These are phyloP conservation scores for Nannochloropsis gaditana DNA, from an alignment of 108 stramenopile species.

Conservation along the genomic window DNA sequence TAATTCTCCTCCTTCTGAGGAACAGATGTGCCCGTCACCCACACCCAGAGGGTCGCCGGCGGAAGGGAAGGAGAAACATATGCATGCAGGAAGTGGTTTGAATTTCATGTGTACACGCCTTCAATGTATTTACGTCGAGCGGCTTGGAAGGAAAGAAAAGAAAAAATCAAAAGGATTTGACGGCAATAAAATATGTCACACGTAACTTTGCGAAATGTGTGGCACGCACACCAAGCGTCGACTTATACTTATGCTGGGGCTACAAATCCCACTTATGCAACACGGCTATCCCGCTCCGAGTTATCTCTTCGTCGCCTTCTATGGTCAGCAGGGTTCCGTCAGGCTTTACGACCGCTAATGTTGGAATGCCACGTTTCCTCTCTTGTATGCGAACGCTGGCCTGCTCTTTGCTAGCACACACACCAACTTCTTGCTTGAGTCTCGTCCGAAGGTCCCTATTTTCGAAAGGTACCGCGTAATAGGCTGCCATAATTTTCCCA, in stretches of 20 bases:
- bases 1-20: no score
- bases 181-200: no score
- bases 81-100: no score
- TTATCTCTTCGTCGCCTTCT: neutral
- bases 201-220: no score
- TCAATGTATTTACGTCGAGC: no score
- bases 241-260: no score
- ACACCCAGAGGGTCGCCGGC: no score
- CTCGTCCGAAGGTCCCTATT: constrained; percentile 8
- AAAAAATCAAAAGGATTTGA: neutral
- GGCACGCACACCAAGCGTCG: no score
- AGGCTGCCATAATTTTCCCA: neutral
- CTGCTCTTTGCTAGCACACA: neutral
- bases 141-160: neutral
- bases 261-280: neutral
- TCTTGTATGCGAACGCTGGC: neutral
- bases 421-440: constrained; percentile 12
- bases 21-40: no score
- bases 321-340: neutral
- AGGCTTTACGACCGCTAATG: neutral
- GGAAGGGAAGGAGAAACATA: no score
- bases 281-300: neutral
- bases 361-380: neutral
- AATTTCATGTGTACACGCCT: no score
- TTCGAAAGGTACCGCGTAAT: neutral